Evolutionary conservation across 129 eudicot genomes (phyloP), one percentile per base, ranked within the genome.

Genomic region (Arctium minus): DNA sequence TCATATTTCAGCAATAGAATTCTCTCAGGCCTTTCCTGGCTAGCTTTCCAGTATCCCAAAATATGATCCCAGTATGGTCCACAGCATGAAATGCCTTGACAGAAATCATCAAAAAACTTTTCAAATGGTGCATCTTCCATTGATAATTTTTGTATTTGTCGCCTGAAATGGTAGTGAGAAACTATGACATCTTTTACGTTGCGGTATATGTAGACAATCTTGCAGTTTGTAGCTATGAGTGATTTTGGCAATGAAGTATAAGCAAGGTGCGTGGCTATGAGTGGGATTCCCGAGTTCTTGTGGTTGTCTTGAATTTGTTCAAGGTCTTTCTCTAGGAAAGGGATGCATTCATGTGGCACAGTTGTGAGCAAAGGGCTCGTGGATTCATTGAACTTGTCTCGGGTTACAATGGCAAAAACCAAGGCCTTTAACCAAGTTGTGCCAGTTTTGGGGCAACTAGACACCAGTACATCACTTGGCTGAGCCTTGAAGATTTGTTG

Each of bases 371-470:
- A 56, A 1, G 87, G 79, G 29, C 48, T 75, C 5, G 11, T 37
- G 30, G 82, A 32, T 69, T 18, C 6, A 69, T 78, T 22, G 6
- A 53, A 53, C 64, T 53, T 53, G n/a, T 3, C 64, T 53, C 22
- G 64, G 22, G 64, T 53, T 5, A 32, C 17, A 35, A 78, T 77
- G 6, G 82, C 37, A n/a, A 83, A 83, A 27, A 42, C 62, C 62
- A 83, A 39, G 75, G 87, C 87, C n/a, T 67, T 56, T 15, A 84
- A 62, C 87, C 87, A 78, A 8, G 84, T 84, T 12, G 87, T 73
- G 11, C 84, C 87, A 6, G 78, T 31, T 84, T 84, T 79, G 2
- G 87, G 87, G 3, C 18, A 6, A 48, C 73, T 84, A 40, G 44
- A 6, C 44, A 84, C 3, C 9, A 77, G 3, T 3, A 84, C 46